Base-by-base conservation (phyloP, 139 green algal species). In the Chlorella vulgaris region DNA sequence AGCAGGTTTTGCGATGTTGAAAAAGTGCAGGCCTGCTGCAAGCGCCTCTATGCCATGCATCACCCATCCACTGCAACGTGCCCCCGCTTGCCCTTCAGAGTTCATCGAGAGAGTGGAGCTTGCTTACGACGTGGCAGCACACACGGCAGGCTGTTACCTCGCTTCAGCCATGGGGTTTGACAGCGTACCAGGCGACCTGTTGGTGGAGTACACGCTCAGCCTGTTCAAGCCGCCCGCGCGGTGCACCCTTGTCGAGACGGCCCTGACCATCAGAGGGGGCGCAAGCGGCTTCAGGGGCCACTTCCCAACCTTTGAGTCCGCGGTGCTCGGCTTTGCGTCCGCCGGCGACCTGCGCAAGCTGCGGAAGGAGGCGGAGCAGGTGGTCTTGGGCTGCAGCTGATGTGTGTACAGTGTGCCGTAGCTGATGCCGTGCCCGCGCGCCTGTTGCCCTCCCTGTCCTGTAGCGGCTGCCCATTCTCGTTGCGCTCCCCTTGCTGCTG, bases 61-160 rank as follows among this genome's bases (percentile, higher is more conserved):
- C n/a, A n/a, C n/a, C n/a, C n/a, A n/a, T n/a, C n/a, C n/a, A n/a
- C n/a, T n/a, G n/a, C n/a, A n/a, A n/a, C n/a, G n/a, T n/a, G n/a
- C n/a, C n/a, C n/a, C n/a, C n/a, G n/a, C n/a, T n/a, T n/a, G n/a
- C n/a, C n/a, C 43, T 78, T n/a, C 88, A 89, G 91, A 95, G 77
- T 94, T 94, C 81, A 94, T 95, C 24, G 91, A 95, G 85, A 51
- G 79, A 2, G 89, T 94, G 83, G 86, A 92, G 85, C 73, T 86
- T 4, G 76, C 63, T 33, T 90, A 91, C 67, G 21, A 69, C 33
- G 78, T 85, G 18, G 42, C 70, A 28, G 90, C 91, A 2, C 26
- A 58, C 13, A 58, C 76, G 3, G 69, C 73, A 13, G 86, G 83
- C 19, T 81, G 69, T 33, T 83, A 87, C 74, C 79, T 94, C 31